A percentile compares a stretch with the other conserved stretches of the same genome.
Evolutionary conservation across 768 basidiomycete species (phyloP).

Genomic region (Fomitopsis pulvina): DNA sequence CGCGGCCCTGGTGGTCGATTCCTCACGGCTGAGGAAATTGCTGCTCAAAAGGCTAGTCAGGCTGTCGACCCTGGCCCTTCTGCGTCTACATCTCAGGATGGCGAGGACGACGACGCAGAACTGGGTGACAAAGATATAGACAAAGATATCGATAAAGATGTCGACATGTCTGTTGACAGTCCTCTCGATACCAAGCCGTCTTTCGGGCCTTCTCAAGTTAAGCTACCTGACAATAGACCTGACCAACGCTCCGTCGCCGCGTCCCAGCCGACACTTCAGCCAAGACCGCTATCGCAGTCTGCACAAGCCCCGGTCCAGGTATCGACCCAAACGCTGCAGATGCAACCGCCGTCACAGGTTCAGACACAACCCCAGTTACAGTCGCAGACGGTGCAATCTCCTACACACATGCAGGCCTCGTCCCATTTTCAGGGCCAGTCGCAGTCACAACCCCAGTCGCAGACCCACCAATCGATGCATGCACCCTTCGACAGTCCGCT

Average conservation of each 20-base stretch:
- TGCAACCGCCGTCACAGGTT: conserved; percentile 6
- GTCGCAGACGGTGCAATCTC: conserved; percentile 5
- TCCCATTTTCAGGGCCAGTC: conserved; percentile 12
- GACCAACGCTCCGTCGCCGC: conserved; percentile 4
- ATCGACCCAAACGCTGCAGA: conserved; percentile 19
- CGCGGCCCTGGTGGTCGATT: conserved; percentile 97
- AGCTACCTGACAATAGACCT: conserved; percentile 9
- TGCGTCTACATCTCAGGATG: conserved; percentile 24
- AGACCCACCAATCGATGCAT: conserved; percentile 21
- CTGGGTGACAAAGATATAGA: conserved; percentile 16
- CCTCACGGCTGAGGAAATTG: conserved; percentile 93
- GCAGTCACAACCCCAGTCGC: conserved; percentile 14
- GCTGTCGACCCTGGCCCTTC: conserved; percentile 29
- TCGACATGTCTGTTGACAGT: conserved; percentile 17
- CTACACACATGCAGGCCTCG: conserved; percentile 8
- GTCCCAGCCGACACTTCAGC: conserved; percentile 17
- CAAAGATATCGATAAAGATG: conserved; percentile 14
- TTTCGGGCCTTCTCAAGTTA: background rate
- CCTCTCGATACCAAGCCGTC: conserved; percentile 12
- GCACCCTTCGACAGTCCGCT: conserved; percentile 15
- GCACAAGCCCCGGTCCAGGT: conserved; percentile 19
- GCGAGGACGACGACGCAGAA: conserved; percentile 35
- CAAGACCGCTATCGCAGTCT: conserved; percentile 19
- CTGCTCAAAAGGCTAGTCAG: conserved; percentile 57
- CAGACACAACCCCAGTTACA: conserved; percentile 11